phyloP scores from a whole-genome alignment of 768 basidiomycete genomes.

The Hydnomerulius pinastri region DNA sequence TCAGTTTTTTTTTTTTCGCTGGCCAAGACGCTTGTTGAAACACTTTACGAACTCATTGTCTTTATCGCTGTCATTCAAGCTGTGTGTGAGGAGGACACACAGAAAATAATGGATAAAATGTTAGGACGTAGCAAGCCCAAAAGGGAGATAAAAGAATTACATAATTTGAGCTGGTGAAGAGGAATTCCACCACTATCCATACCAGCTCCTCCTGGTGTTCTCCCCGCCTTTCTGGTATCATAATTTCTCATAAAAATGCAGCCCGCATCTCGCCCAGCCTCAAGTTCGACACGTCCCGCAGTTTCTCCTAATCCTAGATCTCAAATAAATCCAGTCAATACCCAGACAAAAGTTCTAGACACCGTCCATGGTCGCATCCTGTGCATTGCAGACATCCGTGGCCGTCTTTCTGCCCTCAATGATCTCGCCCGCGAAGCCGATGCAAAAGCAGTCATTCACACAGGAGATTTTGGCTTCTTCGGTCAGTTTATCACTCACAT shows the following conservation, averaged over 20 bases:
- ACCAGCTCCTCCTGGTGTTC: conserved; percentile 7
- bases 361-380: conserved; percentile 83
- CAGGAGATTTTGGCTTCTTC: conserved; percentile 99
- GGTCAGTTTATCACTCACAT: conserved; percentile 45
- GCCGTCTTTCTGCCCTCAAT: conserved; percentile 85
- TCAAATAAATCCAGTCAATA: conserved; percentile 56
- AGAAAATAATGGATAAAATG: not conserved
- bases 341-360: conserved; percentile 79
- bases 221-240: conserved; percentile 21
- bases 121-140: conserved; percentile 1
- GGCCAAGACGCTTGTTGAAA: conserved; percentile 4
- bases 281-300: conserved; percentile 59
- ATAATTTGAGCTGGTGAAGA: conserved; percentile 14
- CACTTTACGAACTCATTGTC: conserved; percentile 30
- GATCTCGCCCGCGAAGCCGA: conserved; percentile 86
- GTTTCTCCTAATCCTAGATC: conserved; percentile 55
- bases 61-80: conserved; percentile 15
- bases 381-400: conserved; percentile 93
- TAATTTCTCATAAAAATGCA: conserved; percentile 46
- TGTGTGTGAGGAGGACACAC: not conserved
- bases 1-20: not conserved
- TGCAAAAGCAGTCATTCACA: conserved; percentile 93
- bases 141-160: conserved; percentile 27
- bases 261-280: conserved; percentile 56
- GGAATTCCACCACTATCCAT: conserved; percentile 10